Percentiles rank a stretch among this genome's conserved stretches.
phyloP scores from a whole-genome alignment of 176 grass and related monocot species.

The Stipa capillata region DNA sequence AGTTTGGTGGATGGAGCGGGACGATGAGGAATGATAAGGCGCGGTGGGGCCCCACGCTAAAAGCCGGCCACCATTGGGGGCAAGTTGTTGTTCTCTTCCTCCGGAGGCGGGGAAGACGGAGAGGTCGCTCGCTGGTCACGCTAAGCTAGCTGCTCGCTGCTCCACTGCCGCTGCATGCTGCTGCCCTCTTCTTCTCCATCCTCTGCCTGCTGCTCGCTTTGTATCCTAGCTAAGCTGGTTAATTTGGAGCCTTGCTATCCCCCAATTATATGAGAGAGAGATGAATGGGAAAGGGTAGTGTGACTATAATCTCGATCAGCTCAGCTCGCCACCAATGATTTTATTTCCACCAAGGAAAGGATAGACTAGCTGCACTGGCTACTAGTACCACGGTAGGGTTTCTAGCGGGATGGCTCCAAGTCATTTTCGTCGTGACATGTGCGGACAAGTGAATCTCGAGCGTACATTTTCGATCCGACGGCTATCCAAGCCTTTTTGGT shows the following conservation, averaged over 20 bases:
- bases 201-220: neutral
- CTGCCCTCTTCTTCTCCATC: neutral
- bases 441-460: neutral
- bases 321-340: neutral
- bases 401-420: neutral
- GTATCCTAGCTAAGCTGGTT: neutral
- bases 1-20: neutral
- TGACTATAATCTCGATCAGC: neutral
- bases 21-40: constrained; percentile 27
- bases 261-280: constrained; percentile 34
- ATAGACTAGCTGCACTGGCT: neutral
- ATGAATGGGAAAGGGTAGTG: neutral
- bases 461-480: neutral
- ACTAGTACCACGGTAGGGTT: too few species aligned
- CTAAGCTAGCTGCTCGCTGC: neutral
- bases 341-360: neutral
- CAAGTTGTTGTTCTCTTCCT: constrained; percentile 25
- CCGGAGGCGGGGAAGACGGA: neutral
- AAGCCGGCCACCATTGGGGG: constrained; percentile 39
- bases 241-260: constrained; percentile 10
- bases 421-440: constrained; percentile 4
- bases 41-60: constrained; percentile 16
- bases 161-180: neutral
- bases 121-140: neutral
- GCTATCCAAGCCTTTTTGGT: neutral